A percentile compares a stretch with the other conserved stretches of the same genome.
Conservation (phyloP, 768 basidiomycete genomes). For the Hirschioporus abietinus region DNA sequence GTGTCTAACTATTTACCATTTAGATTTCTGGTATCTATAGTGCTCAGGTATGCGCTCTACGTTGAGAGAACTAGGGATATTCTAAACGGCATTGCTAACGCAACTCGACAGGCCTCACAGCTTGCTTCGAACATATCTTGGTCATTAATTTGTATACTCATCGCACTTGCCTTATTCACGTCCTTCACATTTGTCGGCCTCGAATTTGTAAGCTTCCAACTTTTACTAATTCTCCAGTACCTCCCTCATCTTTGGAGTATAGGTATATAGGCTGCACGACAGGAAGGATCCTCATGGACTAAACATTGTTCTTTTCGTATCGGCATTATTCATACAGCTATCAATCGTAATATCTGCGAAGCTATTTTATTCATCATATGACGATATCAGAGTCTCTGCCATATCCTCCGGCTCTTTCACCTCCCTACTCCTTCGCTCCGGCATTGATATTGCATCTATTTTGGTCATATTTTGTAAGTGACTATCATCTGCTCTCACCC, state of each 20-base stretch:
- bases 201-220: constrained; percentile 13
- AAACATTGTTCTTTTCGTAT: constrained; percentile 21
- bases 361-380: constrained; percentile 10
- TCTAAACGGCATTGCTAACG: background rate
- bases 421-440: constrained; percentile 16
- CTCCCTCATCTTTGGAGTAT: background rate
- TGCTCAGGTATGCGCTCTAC: constrained; percentile 9
- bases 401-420: constrained; percentile 14
- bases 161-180: constrained; percentile 11
- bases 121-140: background rate
- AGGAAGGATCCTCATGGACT: constrained; percentile 17
- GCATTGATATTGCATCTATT: constrained; percentile 16
- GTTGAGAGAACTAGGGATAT: background rate
- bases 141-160: constrained; percentile 6
- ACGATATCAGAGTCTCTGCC: background rate
- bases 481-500: background rate
- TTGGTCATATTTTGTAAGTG: constrained; percentile 23
- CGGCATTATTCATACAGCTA: constrained; percentile 16
- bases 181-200: constrained; percentile 11
- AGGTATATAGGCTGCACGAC: constrained; percentile 22
- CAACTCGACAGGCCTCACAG: background rate
- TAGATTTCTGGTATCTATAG: background rate
- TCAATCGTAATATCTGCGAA: constrained; percentile 13
- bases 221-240: background rate
- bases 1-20: constrained; percentile 23